Evolutionary conservation across 192 early-diverging fungal genomes (phyloP), one percentile per base, ranked within the genome.

Genomic region (Backusella macrospora): DNA sequence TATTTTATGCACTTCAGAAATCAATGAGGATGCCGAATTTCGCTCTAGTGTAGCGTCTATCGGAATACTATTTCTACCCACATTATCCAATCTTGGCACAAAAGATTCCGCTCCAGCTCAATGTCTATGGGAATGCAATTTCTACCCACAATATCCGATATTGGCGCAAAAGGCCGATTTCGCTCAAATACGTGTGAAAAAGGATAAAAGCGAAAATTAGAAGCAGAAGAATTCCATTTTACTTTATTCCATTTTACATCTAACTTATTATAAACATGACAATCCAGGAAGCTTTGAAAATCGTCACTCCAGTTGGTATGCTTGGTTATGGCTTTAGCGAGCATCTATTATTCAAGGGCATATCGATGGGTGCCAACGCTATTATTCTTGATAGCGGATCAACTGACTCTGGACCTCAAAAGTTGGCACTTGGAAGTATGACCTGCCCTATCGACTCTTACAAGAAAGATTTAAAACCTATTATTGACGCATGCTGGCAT

Each of bases 351-450:
- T 72, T n/a, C 52, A 59, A 72, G 21, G 70, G 55, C n/a, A 43
- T 72, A 26, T 15, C 34, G 5, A 62, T 62, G 52, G 70, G 70
- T n/a, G 70, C 70, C 21, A 21, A 40, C 34, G 72, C 72, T 15
- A 73, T 73, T 26, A 73, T 73, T 16, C 13, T 66, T 0, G 72
- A 73, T 47, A 43, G 62, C 38, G 72, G 72, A 6, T 73, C 72
- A 37, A 73, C 72, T 6, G 72, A 73, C 4, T 65, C 62, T 23
- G 72, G 72, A 46, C 72, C 72, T 26, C 72, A 73, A 66, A 73
- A 73, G 4, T 29, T 73, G 15, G 72, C 72, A 13, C 34, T 73
- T 34, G 72, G 72, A 18, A 62, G 39, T 21, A 73, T 42, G 6
- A 66, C 72, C 6, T 73, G 72, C 37, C 62, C 62, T 6, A n/a